A percentile compares a stretch with the other conserved stretches of the same genome.
Evolutionary conservation across 163 green algal species (phyloP).

Genomic region (Volvox carteri): DNA sequence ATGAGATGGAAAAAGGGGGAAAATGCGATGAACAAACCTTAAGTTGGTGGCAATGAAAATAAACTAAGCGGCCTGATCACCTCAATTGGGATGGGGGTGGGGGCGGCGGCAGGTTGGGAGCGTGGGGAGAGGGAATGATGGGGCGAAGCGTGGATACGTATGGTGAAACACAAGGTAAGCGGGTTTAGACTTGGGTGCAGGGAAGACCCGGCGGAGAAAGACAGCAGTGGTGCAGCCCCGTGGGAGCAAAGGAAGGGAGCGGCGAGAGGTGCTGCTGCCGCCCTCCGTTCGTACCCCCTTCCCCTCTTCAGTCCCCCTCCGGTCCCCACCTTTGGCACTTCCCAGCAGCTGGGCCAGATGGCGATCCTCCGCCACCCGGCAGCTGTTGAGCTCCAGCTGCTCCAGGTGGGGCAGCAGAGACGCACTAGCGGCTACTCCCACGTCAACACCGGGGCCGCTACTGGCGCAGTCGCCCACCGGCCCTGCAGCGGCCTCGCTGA

Average conservation of each 20-base stretch:
- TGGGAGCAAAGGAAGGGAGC: not conserved
- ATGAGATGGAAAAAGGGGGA: not conserved
- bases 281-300: not conserved
- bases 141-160: too few species aligned
- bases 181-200: not conserved
- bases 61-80: too few species aligned
- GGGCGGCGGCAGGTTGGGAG: too few species aligned
- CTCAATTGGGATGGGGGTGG: too few species aligned
- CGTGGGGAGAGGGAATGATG: too few species aligned
- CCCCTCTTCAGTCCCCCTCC: not conserved
- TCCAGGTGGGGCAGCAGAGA: slow-evolving; percentile 1
- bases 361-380: not conserved
- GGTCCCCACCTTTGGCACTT: slow-evolving; percentile 17
- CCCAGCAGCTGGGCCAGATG: not conserved
- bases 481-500: not conserved
- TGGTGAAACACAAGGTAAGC: too few species aligned
- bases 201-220: too few species aligned
- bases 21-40: too few species aligned
- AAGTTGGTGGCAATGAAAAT: too few species aligned
- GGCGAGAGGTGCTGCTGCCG: not conserved
- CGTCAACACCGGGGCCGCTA: too few species aligned
- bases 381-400: slow-evolving; percentile 45
- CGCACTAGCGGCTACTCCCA: too few species aligned
- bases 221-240: not conserved
- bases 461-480: too few species aligned